phyloP scores from a whole-genome alignment of 345 rosid species.

The Eucalyptus dawsonii region DNA sequence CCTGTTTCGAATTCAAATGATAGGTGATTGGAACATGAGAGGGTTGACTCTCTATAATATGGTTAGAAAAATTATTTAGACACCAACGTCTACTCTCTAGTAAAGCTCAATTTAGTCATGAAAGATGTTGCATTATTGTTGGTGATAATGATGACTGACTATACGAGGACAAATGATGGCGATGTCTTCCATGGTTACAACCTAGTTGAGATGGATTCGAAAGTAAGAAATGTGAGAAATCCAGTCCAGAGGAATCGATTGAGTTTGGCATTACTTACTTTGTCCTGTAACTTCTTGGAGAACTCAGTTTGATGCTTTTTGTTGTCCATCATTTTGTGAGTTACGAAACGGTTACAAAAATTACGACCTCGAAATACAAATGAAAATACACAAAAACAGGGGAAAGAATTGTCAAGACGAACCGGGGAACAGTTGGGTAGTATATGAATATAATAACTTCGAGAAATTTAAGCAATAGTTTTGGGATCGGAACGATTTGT shows the following conservation, averaged over 20 bases:
- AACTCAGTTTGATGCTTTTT: background rate
- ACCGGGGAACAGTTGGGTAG: background rate
- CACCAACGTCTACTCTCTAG: fast-evolving
- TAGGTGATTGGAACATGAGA: background rate
- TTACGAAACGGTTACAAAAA: too few relatives aligned
- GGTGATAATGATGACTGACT: background rate
- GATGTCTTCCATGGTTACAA: background rate
- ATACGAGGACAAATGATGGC: background rate
- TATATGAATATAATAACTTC: too few relatives aligned
- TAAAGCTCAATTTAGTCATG: background rate
- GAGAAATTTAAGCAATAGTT: background rate
- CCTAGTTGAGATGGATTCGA: background rate
- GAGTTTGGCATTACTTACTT: background rate
- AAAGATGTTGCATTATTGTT: background rate
- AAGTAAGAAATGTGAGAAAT: background rate
- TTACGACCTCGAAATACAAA: background rate
- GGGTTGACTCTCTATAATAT: background rate
- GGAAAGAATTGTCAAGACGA: background rate
- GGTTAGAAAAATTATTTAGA: background rate
- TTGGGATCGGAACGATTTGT: background rate
- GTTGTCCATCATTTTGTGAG: background rate
- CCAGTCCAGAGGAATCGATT: background rate
- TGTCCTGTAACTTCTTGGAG: background rate
- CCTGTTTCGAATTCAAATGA: background rate
- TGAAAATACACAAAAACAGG: background rate